Evolutionary conservation across 495 filamentous ascomycete species (phyloP), one percentile per base, ranked within the genome.

Genomic region (Xylaria sp.): DNA sequence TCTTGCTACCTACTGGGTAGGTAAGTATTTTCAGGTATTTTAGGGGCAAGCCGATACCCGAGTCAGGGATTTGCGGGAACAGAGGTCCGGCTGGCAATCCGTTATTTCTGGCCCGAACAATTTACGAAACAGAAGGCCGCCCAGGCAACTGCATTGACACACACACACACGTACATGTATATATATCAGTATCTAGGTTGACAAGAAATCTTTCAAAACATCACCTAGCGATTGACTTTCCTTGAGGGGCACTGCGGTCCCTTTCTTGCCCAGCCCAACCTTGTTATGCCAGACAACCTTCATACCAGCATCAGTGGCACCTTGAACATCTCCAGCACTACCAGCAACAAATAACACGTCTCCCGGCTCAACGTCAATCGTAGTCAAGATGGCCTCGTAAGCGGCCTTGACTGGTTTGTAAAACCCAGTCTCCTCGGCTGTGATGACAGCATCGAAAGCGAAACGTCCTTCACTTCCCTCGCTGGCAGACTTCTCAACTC

Each of bases 281-380:
- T 72, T 76, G 66, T 81, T 81, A 71, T 81, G 79, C 79, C 79
- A 81, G n/a, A 81, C 79, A 58, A 79, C 78, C 52, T 65, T 71
- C 79, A 81, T 79, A 14, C 79, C 78, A 2, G 73, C 78, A 40
- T 73, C 61, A 0, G 73, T 73, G 8, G 79, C 78, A 7, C 79
- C 79, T 58, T 79, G 57, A 11, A 81, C 78, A 50, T 81, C 79
- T n/a, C 76, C 78, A 46, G 75, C 74, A 66, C 79, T 81, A 3
- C 79, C 79, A 5, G 78, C 79, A 63, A 80, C 78, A 52, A 81
- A 81, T 35, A 81, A 67, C 19, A 59, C 78, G 14, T 81, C 79
- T 33, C 61, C 40, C 3, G 78, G 61, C n/a, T 74, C 44, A 33
- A 76, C 73, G 7, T 66, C 64, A n/a, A 79, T 46, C 0, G 52